phyloP scores from a whole-genome alignment of 164 flowering plant genomes.

The Vitis amurensis region DNA sequence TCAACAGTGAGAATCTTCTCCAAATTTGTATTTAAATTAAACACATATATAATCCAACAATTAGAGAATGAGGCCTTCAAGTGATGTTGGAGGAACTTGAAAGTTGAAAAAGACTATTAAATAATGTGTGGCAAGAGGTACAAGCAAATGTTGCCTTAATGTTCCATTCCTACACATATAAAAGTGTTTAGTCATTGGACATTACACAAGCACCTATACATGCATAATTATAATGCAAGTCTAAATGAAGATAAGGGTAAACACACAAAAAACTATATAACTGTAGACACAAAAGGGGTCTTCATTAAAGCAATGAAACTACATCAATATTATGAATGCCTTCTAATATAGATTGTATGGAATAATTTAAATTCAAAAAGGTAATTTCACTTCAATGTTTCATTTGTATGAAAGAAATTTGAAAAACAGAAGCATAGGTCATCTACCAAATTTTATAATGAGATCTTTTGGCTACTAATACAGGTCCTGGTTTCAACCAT shows the following conservation, averaged over 20 bases:
- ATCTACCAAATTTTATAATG: no score
- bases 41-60: conserved; percentile 90
- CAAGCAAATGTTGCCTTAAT: conserved; percentile 91
- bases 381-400: background rate
- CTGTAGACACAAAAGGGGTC: no score
- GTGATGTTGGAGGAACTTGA: conserved; percentile 77
- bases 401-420: background rate
- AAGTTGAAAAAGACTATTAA: conserved; percentile 46
- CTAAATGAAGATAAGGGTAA: background rate
- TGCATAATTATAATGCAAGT: background rate
- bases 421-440: no score
- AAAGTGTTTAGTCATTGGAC: background rate
- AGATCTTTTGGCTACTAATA: no score
- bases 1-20: conserved; percentile 35
- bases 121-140: conserved; percentile 49
- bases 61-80: conserved; percentile 91
- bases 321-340: no score
- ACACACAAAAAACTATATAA: background rate
- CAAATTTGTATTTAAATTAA: conserved; percentile 86
- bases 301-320: no score
- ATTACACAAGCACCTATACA: background rate
- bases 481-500: no score
- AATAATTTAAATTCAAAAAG: background rate
- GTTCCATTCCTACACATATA: conserved; percentile 78
- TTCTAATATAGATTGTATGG: background rate